Evolutionary conservation across 1,284 basidiomycete species (phyloP), one percentile per base, ranked within the genome.

Genomic region (Peniophora sp.): DNA sequence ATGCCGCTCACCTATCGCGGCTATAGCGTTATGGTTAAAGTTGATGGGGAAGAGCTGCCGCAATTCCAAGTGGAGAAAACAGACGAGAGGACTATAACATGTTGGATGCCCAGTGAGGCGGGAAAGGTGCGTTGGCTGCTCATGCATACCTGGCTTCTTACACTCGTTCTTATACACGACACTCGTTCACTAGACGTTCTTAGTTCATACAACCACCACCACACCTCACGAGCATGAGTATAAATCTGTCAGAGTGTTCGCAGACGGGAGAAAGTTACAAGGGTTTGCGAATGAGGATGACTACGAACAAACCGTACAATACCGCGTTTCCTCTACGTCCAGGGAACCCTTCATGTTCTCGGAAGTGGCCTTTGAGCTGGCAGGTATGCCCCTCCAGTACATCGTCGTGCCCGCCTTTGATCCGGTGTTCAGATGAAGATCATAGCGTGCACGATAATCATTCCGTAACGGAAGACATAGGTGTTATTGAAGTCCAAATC

Each of bases 81-180:
- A 11, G 55, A 55, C 35, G 50, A 49, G n/a, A 45, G 41, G 36
- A 50, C 49, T 3, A 39, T 52, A 3, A 17, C 47, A 12, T 57
- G 55, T 36, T 54, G 46, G 39, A 49, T 57, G 12, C 47, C 55
- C 2, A 57, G 53, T 35, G 50, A 53, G 37, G 51, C 43, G 1
- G 55, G 53, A 18, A 52, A 54, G 53, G 55, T 57, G 8, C 11
- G 18, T 23, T 41, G 32, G 9, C 39, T 6, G n/a, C 15, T 41
- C n/a, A n/a, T 41, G 39, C 12, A 32, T 32, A 32, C 20, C 8
- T 41, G 8, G 39, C 39, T 41, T 41, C 15, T 41, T 6, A 9
- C 15, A 41, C 39, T n/a, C n/a, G n/a, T n/a, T n/a, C n/a, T n/a
- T n/a, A n/a, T n/a, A n/a, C n/a, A n/a, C n/a, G n/a, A n/a, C n/a